Percentiles rank a stretch among this genome's conserved stretches.
phyloP scores from a whole-genome alignment of 441 rosid genomes.

The Gossypium schwendimanii region DNA sequence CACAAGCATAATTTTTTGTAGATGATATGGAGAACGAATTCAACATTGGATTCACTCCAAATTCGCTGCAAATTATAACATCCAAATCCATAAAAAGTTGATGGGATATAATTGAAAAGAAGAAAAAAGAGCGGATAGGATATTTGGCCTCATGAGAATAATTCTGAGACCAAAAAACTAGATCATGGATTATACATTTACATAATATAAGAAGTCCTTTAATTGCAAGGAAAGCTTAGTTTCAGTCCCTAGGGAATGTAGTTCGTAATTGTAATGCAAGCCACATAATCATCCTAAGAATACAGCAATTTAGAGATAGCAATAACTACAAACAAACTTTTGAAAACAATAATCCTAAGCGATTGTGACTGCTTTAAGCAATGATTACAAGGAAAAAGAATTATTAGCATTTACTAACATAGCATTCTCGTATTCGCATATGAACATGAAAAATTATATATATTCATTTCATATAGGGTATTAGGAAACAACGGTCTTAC shows the following conservation, averaged over 20 bases:
- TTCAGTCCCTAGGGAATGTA: background rate
- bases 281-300: background rate
- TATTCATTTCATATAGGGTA: background rate
- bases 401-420: background rate
- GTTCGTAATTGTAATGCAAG: background rate
- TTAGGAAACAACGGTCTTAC: slow-evolving; percentile 9
- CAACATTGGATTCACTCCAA: no score
- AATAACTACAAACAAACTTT: background rate
- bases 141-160: background rate
- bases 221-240: background rate
- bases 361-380: background rate
- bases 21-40: background rate
- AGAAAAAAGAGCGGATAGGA: background rate
- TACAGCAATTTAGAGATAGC: background rate
- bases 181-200: background rate
- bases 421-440: background rate
- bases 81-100: background rate
- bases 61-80: background rate
- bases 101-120: background rate
- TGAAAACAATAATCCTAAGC: background rate
- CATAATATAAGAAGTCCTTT: background rate
- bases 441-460: background rate
- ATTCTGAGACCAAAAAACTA: background rate
- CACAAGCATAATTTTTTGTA: background rate
- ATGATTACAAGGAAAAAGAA: background rate